Percentiles rank a stretch among this genome's conserved stretches.
phyloP scores from a whole-genome alignment of 208 protist genomes.

The Lotmaria passim region DNA sequence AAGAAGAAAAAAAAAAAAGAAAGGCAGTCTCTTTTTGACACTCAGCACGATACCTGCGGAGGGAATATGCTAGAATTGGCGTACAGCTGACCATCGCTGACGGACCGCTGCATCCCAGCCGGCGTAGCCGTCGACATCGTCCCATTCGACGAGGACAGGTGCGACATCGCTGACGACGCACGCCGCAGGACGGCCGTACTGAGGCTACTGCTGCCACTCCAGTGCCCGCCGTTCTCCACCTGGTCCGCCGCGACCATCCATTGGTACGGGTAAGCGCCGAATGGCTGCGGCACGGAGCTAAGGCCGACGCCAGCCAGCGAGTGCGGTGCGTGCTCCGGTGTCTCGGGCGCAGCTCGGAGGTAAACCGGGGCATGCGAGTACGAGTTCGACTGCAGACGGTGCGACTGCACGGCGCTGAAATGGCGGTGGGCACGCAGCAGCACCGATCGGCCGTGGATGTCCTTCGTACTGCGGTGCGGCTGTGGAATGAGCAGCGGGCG shows the following conservation, averaged over 20 bases:
- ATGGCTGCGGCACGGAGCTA: constrained; percentile 12
- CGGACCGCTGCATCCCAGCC: constrained; percentile 1
- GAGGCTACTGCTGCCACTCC: constrained; percentile 1
- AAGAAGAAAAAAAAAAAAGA: background rate
- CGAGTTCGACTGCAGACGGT: background rate
- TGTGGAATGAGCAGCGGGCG: constrained; percentile 18
- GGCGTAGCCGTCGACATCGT: background rate
- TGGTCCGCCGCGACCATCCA: constrained; percentile 16
- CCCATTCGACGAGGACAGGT: constrained; percentile 6
- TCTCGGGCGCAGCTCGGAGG: background rate
- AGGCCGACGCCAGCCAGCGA: background rate
- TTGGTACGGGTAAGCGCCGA: constrained; percentile 23
- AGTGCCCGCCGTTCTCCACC: background rate
- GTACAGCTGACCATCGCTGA: constrained; percentile 18
- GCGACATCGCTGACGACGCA: constrained; percentile 1
- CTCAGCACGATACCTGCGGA: constrained; percentile 14
- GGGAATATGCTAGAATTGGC: background rate
- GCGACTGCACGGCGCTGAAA: background rate
- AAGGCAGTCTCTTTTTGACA: background rate
- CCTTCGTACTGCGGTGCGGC: constrained; percentile 1
- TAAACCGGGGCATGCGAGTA: background rate
- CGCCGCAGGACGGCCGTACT: background rate
- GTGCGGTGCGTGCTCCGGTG: background rate
- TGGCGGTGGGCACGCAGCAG: constrained; percentile 8
- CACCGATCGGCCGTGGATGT: constrained; percentile 4